These are phyloP conservation scores for Globisporangium heterothallicum DNA, from an alignment of 352 stramenopile genomes.

Conservation along the genomic window DNA sequence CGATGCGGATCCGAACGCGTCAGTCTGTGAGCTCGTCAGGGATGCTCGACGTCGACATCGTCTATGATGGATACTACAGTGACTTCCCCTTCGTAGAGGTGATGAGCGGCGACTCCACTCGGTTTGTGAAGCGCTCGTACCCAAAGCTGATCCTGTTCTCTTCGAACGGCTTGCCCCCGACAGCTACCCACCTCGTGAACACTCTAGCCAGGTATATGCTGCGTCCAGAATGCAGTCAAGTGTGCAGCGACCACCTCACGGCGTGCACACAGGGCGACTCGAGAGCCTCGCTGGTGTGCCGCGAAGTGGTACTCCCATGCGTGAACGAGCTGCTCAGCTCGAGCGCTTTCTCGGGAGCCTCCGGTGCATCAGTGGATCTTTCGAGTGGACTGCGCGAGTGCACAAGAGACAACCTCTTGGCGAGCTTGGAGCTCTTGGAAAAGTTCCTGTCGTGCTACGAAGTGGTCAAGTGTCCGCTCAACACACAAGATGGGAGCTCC, in stretches of 20 bases:
- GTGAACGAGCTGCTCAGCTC: constrained; percentile 2
- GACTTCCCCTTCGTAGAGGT: not conserved
- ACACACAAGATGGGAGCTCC: not conserved
- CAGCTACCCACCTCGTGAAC: not conserved
- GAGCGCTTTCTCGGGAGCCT: not conserved
- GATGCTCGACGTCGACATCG: constrained; percentile 5
- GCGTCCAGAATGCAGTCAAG: not conserved
- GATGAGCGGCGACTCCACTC: not conserved
- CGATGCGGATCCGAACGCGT: not conserved
- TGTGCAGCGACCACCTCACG: constrained; percentile 1
- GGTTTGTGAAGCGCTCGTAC: not conserved
- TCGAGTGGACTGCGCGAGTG: constrained; percentile 1
- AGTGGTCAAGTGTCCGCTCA: constrained; percentile 7
- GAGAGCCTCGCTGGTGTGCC: constrained; percentile 9
- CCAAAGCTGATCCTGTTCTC: constrained; percentile 4
- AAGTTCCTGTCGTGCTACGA: constrained; percentile 14
- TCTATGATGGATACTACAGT: constrained; percentile 5
- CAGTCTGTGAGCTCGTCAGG: not conserved
- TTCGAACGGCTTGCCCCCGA: not conserved
- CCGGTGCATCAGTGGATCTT: not conserved
- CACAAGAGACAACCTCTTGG: not conserved
- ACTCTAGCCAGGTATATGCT: not conserved
- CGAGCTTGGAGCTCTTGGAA: constrained; percentile 4
- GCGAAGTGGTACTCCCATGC: constrained; percentile 10
- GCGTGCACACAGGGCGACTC: constrained; percentile 3